Evolutionary conservation across 257 asterid species (phyloP).

Genomic region (Petunia axillaris): DNA sequence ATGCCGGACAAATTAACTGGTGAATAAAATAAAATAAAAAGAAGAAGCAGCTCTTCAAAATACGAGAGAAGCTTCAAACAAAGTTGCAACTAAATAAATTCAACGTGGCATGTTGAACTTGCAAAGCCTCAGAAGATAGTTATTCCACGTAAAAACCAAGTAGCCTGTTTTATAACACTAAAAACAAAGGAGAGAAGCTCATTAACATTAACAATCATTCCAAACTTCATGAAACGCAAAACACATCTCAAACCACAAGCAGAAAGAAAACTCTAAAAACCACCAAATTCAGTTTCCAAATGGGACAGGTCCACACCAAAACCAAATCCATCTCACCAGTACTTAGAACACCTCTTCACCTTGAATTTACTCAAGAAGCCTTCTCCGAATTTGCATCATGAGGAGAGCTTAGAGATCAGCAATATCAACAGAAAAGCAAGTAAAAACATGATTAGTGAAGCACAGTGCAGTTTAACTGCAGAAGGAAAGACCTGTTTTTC

Average conservation of each 20-base stretch:
- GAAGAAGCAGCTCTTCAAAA: not conserved
- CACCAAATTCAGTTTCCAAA: constrained; percentile 38
- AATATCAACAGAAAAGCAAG: not conserved
- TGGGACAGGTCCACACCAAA: constrained; percentile 31
- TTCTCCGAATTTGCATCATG: constrained; percentile 56
- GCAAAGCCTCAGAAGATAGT: constrained; percentile 30
- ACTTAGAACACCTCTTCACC: constrained; percentile 24
- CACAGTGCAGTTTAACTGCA: not conserved
- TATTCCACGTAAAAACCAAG: constrained; percentile 34
- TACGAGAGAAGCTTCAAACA: not conserved
- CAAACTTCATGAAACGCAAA: constrained; percentile 38
- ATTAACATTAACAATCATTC: constrained; percentile 39
- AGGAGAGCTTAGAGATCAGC: not conserved
- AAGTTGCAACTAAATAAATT: not conserved
- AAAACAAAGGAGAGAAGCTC: constrained; percentile 39
- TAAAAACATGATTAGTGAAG: not conserved
- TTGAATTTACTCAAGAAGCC: constrained; percentile 45
- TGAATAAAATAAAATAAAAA: not conserved
- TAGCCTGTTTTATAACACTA: constrained; percentile 29
- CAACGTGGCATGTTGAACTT: constrained; percentile 25
- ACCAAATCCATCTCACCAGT: constrained; percentile 27
- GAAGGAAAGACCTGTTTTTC: not conserved
- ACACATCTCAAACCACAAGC: constrained; percentile 38
- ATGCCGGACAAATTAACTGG: too few species aligned
- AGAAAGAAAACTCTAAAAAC: constrained; percentile 33